phyloP scores from a whole-genome alignment of 83 land plant genomes.

The Thuja plicata region DNA sequence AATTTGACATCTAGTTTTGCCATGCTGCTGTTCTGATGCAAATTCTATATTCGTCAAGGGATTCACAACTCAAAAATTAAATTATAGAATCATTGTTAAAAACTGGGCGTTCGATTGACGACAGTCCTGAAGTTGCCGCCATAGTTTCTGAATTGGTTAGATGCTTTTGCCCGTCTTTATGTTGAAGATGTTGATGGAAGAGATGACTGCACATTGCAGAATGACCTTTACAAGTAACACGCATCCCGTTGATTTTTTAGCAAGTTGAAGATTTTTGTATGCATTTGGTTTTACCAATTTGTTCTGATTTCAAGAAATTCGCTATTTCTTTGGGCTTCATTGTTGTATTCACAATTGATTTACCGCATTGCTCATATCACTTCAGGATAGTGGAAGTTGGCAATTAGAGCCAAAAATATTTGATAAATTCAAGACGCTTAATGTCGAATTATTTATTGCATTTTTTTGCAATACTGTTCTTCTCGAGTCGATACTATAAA shows the following conservation, averaged over 20 bases:
- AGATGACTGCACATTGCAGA: constrained; percentile 9
- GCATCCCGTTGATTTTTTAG: constrained; percentile 1
- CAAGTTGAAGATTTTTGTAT: not conserved
- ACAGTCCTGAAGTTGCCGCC: not conserved
- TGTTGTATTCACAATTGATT: not conserved
- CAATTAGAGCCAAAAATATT: not conserved
- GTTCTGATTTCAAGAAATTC: not conserved
- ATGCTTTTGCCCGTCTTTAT: not conserved
- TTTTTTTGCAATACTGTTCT: not conserved
- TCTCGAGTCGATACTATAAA: not conserved
- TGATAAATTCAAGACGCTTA: not conserved
- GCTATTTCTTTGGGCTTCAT: constrained; percentile 1
- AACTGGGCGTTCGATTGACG: constrained; percentile 1
- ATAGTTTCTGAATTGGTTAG: constrained; percentile 3
- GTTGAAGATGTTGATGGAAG: not conserved
- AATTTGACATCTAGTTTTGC: constrained; percentile 5
- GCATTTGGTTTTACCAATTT: not conserved
- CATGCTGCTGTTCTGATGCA: not conserved
- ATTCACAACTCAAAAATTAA: not conserved
- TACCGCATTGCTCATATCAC: not conserved
- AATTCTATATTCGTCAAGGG: not conserved
- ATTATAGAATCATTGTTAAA: not conserved
- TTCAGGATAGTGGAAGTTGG: not conserved
- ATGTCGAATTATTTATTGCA: not conserved
- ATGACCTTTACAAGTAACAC: not conserved